These are phyloP conservation scores for Trypanosoma cruzi DNA, from an alignment of 208 protist genomes.

Conservation along the genomic window DNA sequence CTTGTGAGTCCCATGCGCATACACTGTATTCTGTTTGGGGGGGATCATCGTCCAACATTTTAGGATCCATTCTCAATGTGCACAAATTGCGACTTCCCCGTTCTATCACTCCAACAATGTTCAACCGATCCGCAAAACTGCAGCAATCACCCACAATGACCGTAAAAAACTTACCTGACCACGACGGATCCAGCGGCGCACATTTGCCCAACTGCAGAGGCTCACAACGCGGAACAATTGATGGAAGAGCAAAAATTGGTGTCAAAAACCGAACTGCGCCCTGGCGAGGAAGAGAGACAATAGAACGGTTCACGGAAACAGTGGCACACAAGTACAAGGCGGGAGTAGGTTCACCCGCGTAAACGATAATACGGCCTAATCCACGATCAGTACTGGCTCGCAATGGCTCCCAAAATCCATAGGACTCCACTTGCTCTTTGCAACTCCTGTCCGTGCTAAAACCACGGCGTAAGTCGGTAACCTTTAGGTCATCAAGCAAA, in stretches of 20 bases:
- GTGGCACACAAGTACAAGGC: conserved; percentile 56
- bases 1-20: conserved; percentile 50
- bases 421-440: conserved; percentile 24
- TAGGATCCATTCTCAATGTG: conserved; percentile 34
- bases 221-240: conserved; percentile 34
- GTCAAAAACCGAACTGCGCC: conserved; percentile 26
- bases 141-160: conserved; percentile 65
- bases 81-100: conserved; percentile 34
- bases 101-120: conserved; percentile 30
- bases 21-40: conserved; percentile 39
- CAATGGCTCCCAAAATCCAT: conserved; percentile 43
- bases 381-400: conserved; percentile 4
- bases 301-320: conserved; percentile 48
- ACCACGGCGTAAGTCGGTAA: conserved; percentile 38
- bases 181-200: conserved; percentile 31
- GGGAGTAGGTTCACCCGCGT: conserved; percentile 24
- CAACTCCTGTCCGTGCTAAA: conserved; percentile 55
- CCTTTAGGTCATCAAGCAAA: conserved; percentile 48
- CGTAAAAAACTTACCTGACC: conserved; percentile 25
- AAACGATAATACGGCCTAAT: conserved; percentile 40
- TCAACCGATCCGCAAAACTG: conserved; percentile 28
- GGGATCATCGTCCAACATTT: conserved; percentile 28
- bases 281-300: conserved; percentile 37
- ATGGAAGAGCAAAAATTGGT: conserved; percentile 35
- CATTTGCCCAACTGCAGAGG: conserved; percentile 32